Percentiles rank a stretch among this genome's conserved stretches.
Conservation (phyloP, 169 alveolate species). For the Plasmodium adleri region DNA sequence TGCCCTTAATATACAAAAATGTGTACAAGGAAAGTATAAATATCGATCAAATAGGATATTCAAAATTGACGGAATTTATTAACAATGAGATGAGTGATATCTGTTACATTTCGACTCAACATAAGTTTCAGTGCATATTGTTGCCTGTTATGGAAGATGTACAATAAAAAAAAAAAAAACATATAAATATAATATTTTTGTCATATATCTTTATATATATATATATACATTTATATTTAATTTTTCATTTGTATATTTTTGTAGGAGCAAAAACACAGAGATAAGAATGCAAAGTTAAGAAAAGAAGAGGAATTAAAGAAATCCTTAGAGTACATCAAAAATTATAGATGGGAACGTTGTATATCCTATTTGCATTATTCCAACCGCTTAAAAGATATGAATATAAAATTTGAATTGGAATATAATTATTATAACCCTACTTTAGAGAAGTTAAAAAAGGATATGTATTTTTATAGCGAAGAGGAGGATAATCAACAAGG, state of each 20-base stretch:
- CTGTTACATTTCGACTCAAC: conserved; percentile 59
- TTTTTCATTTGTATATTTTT: not conserved
- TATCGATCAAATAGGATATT: conserved; percentile 78
- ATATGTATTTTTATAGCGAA: not conserved
- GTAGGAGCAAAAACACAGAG: conserved; percentile 69
- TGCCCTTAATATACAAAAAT: conserved; percentile 80
- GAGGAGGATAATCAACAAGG: not conserved
- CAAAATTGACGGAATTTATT: conserved; percentile 82
- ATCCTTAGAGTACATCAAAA: conserved; percentile 56
- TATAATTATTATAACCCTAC: not conserved
- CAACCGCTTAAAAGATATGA: conserved; percentile 13
- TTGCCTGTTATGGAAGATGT: conserved; percentile 68
- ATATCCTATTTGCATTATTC: conserved; percentile 39
- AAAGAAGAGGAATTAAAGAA: conserved; percentile 34
- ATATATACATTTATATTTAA: not conserved
- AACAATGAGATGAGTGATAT: conserved; percentile 77
- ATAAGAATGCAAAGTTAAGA: conserved; percentile 56
- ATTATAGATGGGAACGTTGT: conserved; percentile 65
- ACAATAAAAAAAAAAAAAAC: conserved; percentile 7
- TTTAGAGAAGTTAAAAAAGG: conserved; percentile 30
- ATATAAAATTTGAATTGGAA: conserved; percentile 22
- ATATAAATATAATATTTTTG: not conserved
- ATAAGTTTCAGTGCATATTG: conserved; percentile 56
- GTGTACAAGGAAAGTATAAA: conserved; percentile 77
- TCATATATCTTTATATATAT: not conserved